Percentiles rank a stretch among this genome's conserved stretches.
Conservation (phyloP, 2,329 filamentous ascomycete species). For the Colletotrichum sp. region DNA sequence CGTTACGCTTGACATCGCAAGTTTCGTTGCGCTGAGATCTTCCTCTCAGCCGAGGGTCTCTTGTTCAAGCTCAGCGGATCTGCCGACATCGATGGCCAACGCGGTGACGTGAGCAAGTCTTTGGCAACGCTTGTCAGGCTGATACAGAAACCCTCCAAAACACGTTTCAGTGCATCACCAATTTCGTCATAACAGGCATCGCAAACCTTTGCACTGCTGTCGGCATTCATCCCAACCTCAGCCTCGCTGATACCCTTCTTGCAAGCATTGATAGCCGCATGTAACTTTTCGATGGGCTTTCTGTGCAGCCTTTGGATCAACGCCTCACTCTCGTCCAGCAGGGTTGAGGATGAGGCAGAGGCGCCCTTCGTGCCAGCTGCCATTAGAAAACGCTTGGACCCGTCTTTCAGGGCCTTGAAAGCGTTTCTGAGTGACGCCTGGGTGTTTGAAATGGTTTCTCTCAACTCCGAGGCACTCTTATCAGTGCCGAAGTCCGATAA, state of each 20-base stretch:
- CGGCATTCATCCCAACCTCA: neutral
- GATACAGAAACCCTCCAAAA: neutral
- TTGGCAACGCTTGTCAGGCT: neutral
- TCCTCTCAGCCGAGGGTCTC: neutral
- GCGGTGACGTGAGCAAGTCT: neutral
- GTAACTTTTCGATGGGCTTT: neutral
- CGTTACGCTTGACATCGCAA: neutral
- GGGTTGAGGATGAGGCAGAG: neutral
- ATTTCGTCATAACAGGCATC: neutral
- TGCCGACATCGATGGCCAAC: neutral
- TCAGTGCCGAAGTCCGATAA: neutral
- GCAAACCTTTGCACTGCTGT: neutral
- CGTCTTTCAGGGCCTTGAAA: neutral
- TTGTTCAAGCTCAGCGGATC: neutral
- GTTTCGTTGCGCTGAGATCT: neutral
- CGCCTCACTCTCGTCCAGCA: neutral
- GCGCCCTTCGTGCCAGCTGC: neutral
- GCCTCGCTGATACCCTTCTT: neutral
- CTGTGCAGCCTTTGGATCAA: neutral
- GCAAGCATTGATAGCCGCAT: neutral
- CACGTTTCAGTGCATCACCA: neutral
- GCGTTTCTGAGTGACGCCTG: neutral
- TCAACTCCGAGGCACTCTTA: neutral
- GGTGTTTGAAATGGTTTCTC: neutral
- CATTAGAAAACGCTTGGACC: neutral